These are phyloP conservation scores for Begonia masoniana DNA, from an alignment of 306 rosid genomes.

Conservation along the genomic window DNA sequence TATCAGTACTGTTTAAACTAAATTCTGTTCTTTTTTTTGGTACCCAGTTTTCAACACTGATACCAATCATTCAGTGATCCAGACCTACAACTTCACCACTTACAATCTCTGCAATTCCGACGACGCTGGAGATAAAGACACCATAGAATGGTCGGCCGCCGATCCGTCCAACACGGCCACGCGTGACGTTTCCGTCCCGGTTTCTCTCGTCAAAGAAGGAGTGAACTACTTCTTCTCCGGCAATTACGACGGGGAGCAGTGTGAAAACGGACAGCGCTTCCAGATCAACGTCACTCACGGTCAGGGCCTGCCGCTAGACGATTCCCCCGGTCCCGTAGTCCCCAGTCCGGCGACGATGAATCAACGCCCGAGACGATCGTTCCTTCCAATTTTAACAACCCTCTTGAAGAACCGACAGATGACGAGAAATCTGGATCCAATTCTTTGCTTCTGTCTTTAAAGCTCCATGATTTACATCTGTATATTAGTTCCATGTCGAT, in stretches of 20 bases:
- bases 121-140: constrained; percentile 54
- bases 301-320: constrained; percentile 54
- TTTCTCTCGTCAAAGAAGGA: constrained; percentile 63
- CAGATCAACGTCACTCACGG: constrained; percentile 51
- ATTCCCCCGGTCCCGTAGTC: constrained; percentile 46
- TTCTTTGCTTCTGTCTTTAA: constrained; percentile 11
- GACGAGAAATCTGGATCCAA: constrained; percentile 32
- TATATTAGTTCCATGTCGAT: too few species aligned
- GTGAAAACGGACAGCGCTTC: constrained; percentile 64
- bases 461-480: not conserved
- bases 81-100: constrained; percentile 59
- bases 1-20: too few species aligned
- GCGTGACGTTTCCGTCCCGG: constrained; percentile 35
- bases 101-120: constrained; percentile 61
- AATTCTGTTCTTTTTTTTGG: too few species aligned
- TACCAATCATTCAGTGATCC: constrained; percentile 61
- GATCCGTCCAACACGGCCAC: constrained; percentile 44
- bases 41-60: constrained; percentile 71
- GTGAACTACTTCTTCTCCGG: constrained; percentile 60
- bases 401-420: constrained; percentile 19
- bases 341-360: constrained; percentile 46
- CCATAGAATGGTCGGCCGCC: constrained; percentile 43
- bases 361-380: constrained; percentile 62
- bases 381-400: constrained; percentile 71
- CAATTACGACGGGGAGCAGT: constrained; percentile 84